These are phyloP conservation scores for Parascedosporium putredinis DNA, from an alignment of 2,329 filamentous ascomycete genomes.

Conservation along the genomic window DNA sequence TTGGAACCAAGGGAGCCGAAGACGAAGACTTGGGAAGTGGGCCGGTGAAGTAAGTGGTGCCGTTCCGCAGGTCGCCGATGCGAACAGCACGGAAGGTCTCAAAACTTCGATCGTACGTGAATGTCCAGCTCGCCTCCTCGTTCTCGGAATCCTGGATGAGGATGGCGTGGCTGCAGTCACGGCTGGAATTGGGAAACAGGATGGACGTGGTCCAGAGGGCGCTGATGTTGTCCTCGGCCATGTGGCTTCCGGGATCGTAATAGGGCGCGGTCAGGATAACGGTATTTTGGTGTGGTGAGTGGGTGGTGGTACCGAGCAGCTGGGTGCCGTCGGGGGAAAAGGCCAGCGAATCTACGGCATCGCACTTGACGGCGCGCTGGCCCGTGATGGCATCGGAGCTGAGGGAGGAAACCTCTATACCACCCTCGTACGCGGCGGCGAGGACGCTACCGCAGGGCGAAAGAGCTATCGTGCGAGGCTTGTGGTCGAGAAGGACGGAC, in stretches of 20 bases:
- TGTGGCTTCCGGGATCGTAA: conserved; percentile 59
- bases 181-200: conserved; percentile 70
- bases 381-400: conserved; percentile 55
- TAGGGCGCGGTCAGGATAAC: conserved; percentile 73
- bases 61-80: conserved; percentile 63
- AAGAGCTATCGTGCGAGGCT: conserved; percentile 66
- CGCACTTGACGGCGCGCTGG: conserved; percentile 67
- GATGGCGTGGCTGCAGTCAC: conserved; percentile 67
- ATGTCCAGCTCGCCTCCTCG: conserved; percentile 63
- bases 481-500: conserved; percentile 67
- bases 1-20: conserved; percentile 53
- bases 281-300: conserved; percentile 54
- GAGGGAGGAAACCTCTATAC: conserved; percentile 79
- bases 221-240: conserved; percentile 57
- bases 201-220: conserved; percentile 80
- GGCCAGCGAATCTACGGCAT: conserved; percentile 60
- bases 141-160: conserved; percentile 51
- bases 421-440: conserved; percentile 74
- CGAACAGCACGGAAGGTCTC: conserved; percentile 70
- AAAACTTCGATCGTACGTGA: conserved; percentile 67
- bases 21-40: conserved; percentile 44
- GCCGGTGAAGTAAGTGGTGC: conserved; percentile 70
- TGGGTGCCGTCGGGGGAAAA: conserved; percentile 74
- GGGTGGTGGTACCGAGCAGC: conserved; percentile 63
- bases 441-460: conserved; percentile 74